Base-by-base conservation (phyloP, 2,329 filamentous ascomycete genomes). In the Leptographium flavum region DNA sequence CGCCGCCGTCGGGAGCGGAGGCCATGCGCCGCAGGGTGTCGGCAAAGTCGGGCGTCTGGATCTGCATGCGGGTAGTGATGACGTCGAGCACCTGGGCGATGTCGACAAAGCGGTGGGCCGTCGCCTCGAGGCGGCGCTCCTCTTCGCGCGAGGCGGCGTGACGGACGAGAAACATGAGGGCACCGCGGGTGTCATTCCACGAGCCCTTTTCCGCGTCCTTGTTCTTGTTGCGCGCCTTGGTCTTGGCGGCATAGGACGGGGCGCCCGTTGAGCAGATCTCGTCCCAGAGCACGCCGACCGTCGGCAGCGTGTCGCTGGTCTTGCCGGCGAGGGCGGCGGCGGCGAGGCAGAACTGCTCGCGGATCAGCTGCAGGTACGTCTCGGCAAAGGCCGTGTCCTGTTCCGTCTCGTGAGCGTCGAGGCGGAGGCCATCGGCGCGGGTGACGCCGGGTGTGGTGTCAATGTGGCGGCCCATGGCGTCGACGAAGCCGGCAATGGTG, bases 321-420 rank as follows among this genome's bases (percentile, higher is more conserved):
- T 76, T 73, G 13, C 74, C 68, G 1, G 87, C 83, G 8, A 94
- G 71, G n/a, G 79, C 74, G 6, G 79, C 69, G 1, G 87, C 86
- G 3, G 86, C 82, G 10, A 86, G 70, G 56, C 85, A 93, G 59
- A 93, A 94, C 10, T 88, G 69, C 57, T 93, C 84, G 22, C 85
- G 79, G 58, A 94, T 87, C 2, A 88, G 70, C 15, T 80, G 66
- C 30, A 85, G 81, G 58, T 90, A 90, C 48, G 85, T 73, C 11
- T 76, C 68, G 13, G 31, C 31, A 43, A 82, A 74, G 13, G 76
- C 65, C 21, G 76, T 70, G 1, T 73, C 67, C 50, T 79, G 63
- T 45, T n/a, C n/a, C n/a, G n/a, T n/a, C n/a, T 70, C 74, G 55
- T 62, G 68, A 30, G 69, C 65, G 6, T 33, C 13, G 39, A 73